A percentile compares a stretch with the other conserved stretches of the same genome.
These are phyloP conservation scores for Eucalyptus albens DNA, from an alignment of 345 rosid genomes.

Conservation along the genomic window DNA sequence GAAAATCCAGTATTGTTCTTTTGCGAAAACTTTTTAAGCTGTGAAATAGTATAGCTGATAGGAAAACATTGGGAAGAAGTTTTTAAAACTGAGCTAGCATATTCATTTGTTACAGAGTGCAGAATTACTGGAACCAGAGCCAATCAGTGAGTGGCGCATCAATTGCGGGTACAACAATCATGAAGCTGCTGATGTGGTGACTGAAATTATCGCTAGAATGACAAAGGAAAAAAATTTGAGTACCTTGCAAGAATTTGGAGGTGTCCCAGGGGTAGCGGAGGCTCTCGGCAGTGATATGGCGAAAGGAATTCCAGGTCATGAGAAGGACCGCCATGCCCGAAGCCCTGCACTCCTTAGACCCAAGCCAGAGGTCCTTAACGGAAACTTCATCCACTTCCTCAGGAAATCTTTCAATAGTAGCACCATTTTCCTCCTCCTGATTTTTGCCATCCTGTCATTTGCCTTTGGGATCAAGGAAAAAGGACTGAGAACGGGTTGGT, in stretches of 20 bases:
- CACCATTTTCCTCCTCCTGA: neutral
- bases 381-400: no score
- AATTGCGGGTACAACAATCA: no score
- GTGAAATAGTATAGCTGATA: no score
- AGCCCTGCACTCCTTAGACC: neutral
- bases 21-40: no score
- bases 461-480: neutral
- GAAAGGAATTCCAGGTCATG: neutral
- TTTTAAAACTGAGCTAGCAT: no score
- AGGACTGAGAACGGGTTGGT: neutral
- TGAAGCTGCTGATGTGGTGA: no score
- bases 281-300: neutral
- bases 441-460: neutral
- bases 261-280: neutral
- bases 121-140: no score
- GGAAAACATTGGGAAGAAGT: no score
- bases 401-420: neutral
- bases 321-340: neutral
- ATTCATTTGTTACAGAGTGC: no score
- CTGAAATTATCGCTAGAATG: neutral
- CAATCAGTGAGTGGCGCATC: fast-evolving
- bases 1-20: no score
- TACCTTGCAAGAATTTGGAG: neutral
- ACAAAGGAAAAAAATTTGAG: neutral
- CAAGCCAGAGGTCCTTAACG: fast-evolving